These are phyloP conservation scores for Plectranthus barbatus DNA, from an alignment of 257 asterid species.

Conservation along the genomic window DNA sequence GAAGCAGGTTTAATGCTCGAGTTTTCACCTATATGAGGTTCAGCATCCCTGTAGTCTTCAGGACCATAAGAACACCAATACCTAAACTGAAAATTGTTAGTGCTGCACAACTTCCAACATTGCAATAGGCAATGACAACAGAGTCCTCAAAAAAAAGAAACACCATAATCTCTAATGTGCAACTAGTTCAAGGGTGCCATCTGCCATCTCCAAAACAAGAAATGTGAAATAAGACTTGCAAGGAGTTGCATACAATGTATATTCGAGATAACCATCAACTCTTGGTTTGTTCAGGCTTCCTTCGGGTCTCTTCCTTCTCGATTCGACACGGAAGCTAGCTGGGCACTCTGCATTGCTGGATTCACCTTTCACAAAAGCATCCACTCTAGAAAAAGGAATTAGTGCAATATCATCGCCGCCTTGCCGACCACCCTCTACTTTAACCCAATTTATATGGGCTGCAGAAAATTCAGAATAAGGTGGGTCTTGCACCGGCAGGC, in stretches of 20 bases:
- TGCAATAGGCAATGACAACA: not conserved
- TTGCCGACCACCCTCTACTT: slow-evolving; percentile 51
- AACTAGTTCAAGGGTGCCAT: slow-evolving; percentile 6
- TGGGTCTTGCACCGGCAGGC: slow-evolving; percentile 51
- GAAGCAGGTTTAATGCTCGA: slow-evolving; percentile 33
- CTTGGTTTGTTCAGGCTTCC: slow-evolving; percentile 47
- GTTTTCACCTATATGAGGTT: slow-evolving; percentile 31
- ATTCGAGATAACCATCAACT: slow-evolving; percentile 56
- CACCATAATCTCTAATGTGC: not conserved
- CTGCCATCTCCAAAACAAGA: slow-evolving; percentile 5
- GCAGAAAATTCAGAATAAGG: slow-evolving; percentile 38
- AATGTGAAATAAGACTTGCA: slow-evolving; percentile 23
- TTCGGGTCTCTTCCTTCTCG: slow-evolving; percentile 45
- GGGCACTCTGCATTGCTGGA: slow-evolving; percentile 44
- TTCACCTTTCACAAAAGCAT: slow-evolving; percentile 49
- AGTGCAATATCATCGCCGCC: slow-evolving; percentile 54
- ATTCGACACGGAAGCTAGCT: slow-evolving; percentile 43
- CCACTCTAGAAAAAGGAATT: slow-evolving; percentile 42
- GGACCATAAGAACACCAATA: slow-evolving; percentile 61
- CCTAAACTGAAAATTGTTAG: slow-evolving; percentile 11
- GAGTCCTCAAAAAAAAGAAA: not conserved
- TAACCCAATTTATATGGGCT: slow-evolving; percentile 45
- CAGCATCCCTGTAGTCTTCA: slow-evolving; percentile 42
- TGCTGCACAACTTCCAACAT: not conserved
- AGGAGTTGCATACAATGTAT: slow-evolving; percentile 46